Conservation (phyloP, 2,329 filamentous ascomycete species). For the Colletotrichum salicis region DNA sequence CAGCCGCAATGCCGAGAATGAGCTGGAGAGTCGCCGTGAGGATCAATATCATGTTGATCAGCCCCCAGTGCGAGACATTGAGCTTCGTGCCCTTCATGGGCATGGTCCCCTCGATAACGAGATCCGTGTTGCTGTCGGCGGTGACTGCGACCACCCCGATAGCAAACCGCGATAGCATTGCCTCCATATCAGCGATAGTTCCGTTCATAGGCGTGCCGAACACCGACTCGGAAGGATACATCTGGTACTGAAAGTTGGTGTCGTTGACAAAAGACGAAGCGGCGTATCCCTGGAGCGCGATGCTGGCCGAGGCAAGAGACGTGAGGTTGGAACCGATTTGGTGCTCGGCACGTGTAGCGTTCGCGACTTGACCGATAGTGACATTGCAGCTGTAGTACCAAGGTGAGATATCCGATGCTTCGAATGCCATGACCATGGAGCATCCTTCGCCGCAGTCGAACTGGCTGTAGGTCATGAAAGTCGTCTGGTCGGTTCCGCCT, state of each 20-base stretch:
- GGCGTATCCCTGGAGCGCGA: conserved; percentile 53
- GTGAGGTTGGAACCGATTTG: conserved; percentile 48
- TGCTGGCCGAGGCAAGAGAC: conserved; percentile 47
- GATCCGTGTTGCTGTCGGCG: conserved; percentile 43
- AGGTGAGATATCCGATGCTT: conserved; percentile 46
- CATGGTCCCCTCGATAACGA: conserved; percentile 42
- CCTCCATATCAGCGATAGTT: conserved; percentile 46
- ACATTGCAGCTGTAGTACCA: conserved; percentile 57
- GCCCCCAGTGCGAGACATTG: conserved; percentile 46
- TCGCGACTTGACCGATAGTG: conserved; percentile 46
- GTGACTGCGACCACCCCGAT: conserved; percentile 48
- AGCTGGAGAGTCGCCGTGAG: conserved; percentile 47
- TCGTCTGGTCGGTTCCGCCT: conserved; percentile 48
- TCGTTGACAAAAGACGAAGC: conserved; percentile 38
- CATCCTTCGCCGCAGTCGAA: conserved; percentile 41
- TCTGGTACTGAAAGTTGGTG: conserved; percentile 47
- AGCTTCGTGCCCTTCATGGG: conserved; percentile 46
- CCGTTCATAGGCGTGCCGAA: conserved; percentile 50
- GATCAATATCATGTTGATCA: conserved; percentile 45
- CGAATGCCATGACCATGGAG: conserved; percentile 48
- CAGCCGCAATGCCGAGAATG: conserved; percentile 39
- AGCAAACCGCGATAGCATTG: conserved; percentile 48
- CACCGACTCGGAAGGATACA: conserved; percentile 53
- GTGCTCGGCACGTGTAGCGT: conserved; percentile 49
- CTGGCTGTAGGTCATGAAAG: conserved; percentile 47